Conservation (phyloP, 1,284 basidiomycete species). For the Boletellus dicymbophilus region DNA sequence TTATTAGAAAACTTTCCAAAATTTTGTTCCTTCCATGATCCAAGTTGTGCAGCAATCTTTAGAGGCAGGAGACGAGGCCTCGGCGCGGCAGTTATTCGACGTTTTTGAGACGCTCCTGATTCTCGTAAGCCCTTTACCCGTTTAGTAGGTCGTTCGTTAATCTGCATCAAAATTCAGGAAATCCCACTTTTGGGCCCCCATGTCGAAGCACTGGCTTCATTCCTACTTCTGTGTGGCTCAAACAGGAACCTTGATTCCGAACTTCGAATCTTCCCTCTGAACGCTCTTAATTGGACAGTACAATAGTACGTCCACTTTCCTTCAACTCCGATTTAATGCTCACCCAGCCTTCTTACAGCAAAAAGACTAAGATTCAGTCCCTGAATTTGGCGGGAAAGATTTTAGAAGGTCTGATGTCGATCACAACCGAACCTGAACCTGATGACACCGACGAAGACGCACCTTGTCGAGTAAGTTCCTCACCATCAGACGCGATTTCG, state of each 20-base stretch:
- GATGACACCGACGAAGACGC: conserved; percentile 91
- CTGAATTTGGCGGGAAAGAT: conserved; percentile 87
- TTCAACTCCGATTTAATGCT: not conserved
- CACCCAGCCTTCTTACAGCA: conserved; percentile 49
- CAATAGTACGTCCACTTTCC: conserved; percentile 67
- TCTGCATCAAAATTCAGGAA: conserved; percentile 56
- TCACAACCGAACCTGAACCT: conserved; percentile 88
- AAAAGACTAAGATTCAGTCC: conserved; percentile 95
- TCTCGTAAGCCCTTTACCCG: conserved; percentile 51
- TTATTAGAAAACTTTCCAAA: conserved; percentile 83
- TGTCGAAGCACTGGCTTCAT: conserved; percentile 86
- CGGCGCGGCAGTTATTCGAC: conserved; percentile 91
- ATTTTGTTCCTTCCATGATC: conserved; percentile 88
- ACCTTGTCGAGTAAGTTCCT: conserved; percentile 77
- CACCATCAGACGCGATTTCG: not conserved
- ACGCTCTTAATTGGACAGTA: conserved; percentile 95
- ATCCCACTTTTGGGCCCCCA: conserved; percentile 90
- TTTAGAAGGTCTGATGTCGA: conserved; percentile 91
- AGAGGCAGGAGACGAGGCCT: conserved; percentile 80
- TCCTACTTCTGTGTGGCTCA: conserved; percentile 85
- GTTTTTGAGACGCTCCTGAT: conserved; percentile 96
- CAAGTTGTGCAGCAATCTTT: conserved; percentile 88
- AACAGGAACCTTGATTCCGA: conserved; percentile 82
- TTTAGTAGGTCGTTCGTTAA: conserved; percentile 6
- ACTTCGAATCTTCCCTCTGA: conserved; percentile 90